phyloP scores from a whole-genome alignment of 2,329 filamentous ascomycete genomes.

The Fusarium duplospermum region DNA sequence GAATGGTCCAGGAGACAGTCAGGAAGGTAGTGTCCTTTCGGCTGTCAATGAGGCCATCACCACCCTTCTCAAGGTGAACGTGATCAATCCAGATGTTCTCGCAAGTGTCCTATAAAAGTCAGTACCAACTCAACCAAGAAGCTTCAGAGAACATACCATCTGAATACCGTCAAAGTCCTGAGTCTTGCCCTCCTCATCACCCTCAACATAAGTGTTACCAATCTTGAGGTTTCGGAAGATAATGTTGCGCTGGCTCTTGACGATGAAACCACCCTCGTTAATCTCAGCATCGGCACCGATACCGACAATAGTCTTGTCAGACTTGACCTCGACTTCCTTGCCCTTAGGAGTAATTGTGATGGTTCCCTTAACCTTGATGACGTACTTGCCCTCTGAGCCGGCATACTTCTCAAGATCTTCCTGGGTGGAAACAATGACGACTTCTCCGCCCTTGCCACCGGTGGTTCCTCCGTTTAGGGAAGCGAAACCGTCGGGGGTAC shows the following conservation, averaged over 20 bases:
- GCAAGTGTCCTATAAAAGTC: conserved; percentile 16
- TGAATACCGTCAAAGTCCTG: conserved; percentile 43
- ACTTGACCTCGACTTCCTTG: conserved; percentile 36
- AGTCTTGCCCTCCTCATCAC: conserved; percentile 39
- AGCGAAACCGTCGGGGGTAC: conserved; percentile 36
- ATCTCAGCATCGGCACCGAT: conserved; percentile 39
- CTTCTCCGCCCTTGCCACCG: conserved; percentile 34
- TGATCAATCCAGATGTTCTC: conserved; percentile 46
- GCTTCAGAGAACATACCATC: conserved; percentile 7
- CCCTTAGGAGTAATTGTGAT: conserved; percentile 39
- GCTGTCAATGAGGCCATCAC: conserved; percentile 42
- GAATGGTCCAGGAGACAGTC: conserved; percentile 42
- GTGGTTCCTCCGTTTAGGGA: conserved; percentile 42
- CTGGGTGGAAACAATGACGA: conserved; percentile 34
- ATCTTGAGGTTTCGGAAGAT: conserved; percentile 43
- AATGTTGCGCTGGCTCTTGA: conserved; percentile 36
- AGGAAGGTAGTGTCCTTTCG: conserved; percentile 44
- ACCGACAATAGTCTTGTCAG: conserved; percentile 43
- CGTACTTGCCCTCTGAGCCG: conserved; percentile 31
- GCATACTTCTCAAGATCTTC: conserved; percentile 40
- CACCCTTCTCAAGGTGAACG: conserved; percentile 36
- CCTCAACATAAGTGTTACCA: conserved; percentile 30
- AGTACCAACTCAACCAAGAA: not conserved
- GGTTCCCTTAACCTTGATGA: conserved; percentile 39
- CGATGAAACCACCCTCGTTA: conserved; percentile 35